Evolutionary conservation across 2,329 filamentous ascomycete species (phyloP).

Genomic region (Ophiostoma himal-ulmi): DNA sequence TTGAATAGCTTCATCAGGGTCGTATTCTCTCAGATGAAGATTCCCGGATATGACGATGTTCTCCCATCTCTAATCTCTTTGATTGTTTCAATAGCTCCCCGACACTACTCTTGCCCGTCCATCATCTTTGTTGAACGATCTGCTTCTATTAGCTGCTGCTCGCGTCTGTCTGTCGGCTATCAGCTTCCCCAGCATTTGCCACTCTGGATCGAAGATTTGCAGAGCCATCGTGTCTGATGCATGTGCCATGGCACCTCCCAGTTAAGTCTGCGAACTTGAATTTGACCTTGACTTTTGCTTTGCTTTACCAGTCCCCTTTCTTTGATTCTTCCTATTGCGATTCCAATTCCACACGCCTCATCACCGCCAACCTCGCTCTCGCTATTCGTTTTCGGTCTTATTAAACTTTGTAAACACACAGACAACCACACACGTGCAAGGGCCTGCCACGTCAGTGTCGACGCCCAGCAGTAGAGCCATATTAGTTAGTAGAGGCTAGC

Average conservation of each 20-base stretch:
- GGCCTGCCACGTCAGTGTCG: background rate
- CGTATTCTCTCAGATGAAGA: background rate
- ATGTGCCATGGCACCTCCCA: too few relatives aligned
- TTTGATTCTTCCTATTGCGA: too few relatives aligned
- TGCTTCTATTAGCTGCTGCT: background rate
- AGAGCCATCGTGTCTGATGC: background rate
- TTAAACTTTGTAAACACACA: background rate
- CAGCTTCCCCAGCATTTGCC: background rate
- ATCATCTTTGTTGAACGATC: background rate
- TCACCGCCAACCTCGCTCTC: background rate
- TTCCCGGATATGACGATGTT: background rate
- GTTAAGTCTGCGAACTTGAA: too few relatives aligned
- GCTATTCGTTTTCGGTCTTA: background rate
- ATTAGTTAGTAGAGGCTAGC: background rate
- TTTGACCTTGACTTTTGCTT: background rate
- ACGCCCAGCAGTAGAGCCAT: background rate
- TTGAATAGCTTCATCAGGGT: background rate
- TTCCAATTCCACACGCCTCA: background rate
- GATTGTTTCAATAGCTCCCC: background rate
- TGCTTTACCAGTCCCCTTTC: background rate
- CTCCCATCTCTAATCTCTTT: background rate
- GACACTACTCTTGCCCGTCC: background rate
- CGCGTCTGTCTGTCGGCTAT: background rate
- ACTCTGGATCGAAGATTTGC: background rate
- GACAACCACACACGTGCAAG: background rate